phyloP scores from a whole-genome alignment of 257 asterid species.

The Ehretia macrophylla region DNA sequence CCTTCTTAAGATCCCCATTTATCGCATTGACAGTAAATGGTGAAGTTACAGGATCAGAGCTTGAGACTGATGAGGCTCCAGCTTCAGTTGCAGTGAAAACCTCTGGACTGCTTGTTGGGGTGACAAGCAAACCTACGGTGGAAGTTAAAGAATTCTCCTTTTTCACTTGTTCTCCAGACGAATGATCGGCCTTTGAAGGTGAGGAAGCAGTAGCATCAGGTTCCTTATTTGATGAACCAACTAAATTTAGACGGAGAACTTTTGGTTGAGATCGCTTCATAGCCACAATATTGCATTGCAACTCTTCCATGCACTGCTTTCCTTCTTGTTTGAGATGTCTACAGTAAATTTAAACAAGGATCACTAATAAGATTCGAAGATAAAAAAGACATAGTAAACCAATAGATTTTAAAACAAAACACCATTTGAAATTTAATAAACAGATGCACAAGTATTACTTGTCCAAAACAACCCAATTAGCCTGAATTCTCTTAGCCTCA shows the following conservation, averaged over 20 bases:
- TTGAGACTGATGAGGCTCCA: conserved; percentile 91
- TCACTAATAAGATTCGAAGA: not conserved
- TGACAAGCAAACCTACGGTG: conserved; percentile 64
- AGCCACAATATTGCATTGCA: conserved; percentile 88
- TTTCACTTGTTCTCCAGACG: conserved; percentile 25
- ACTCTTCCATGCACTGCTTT: conserved; percentile 91
- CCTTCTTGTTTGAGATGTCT: conserved; percentile 87
- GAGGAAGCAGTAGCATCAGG: conserved; percentile 22
- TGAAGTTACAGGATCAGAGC: conserved; percentile 92
- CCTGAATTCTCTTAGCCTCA: conserved; percentile 79
- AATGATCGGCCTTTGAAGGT: conserved; percentile 28
- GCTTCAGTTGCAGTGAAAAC: conserved; percentile 85
- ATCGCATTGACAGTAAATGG: conserved; percentile 53
- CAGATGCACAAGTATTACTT: conserved; percentile 39
- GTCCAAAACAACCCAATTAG: conserved; percentile 95
- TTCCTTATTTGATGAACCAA: conserved; percentile 62
- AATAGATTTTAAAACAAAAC: too few relatives aligned
- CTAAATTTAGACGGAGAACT: conserved; percentile 84
- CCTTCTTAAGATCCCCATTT: conserved; percentile 50
- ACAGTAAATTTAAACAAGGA: conserved; percentile 16
- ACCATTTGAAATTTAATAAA: not conserved
- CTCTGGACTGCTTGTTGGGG: conserved; percentile 97
- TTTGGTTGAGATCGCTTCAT: conserved; percentile 92
- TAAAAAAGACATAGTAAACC: not conserved
- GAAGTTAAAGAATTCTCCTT: conserved; percentile 37